phyloP scores from a whole-genome alignment of 768 basidiomycete genomes.

The Lactifluus pinguis region DNA sequence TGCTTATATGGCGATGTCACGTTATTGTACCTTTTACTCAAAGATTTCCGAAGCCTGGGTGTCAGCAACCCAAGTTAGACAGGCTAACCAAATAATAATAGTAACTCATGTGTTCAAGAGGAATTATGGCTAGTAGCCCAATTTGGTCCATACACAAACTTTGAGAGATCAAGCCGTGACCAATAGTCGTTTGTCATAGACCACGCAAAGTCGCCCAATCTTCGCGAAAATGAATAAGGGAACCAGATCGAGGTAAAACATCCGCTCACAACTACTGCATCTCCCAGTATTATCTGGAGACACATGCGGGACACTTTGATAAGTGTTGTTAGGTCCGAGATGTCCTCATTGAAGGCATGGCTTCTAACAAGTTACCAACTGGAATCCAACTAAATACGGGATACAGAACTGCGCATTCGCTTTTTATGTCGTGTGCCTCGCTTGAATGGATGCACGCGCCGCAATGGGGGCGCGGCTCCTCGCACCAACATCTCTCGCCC shows the following conservation, averaged over 20 bases:
- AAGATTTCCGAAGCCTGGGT: too few relatives aligned
- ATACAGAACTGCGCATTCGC: too few relatives aligned
- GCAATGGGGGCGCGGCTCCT: neutral
- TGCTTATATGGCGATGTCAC: too few relatives aligned
- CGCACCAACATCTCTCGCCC: neutral
- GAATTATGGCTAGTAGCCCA: too few relatives aligned
- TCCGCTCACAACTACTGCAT: neutral
- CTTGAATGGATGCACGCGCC: neutral
- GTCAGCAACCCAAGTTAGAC: too few relatives aligned
- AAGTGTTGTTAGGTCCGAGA: neutral
- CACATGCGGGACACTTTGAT: neutral
- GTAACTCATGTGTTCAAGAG: too few relatives aligned
- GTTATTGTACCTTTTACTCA: too few relatives aligned
- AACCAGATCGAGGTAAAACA: neutral
- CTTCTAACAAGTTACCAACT: neutral
- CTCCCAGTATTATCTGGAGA: neutral
- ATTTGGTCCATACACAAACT: too few relatives aligned
- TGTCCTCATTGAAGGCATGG: neutral
- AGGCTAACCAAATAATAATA: too few relatives aligned
- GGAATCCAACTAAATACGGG: neutral
- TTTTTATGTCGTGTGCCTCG: neutral
- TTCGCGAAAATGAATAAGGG: neutral
- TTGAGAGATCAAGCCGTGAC: too few relatives aligned
- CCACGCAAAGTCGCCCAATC: constrained; percentile 4
- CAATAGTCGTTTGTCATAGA: neutral